Evolutionary conservation across 257 asterid genomes (phyloP), one percentile per base, ranked within the genome.

Genomic region (Paraleonurus japonicus): DNA sequence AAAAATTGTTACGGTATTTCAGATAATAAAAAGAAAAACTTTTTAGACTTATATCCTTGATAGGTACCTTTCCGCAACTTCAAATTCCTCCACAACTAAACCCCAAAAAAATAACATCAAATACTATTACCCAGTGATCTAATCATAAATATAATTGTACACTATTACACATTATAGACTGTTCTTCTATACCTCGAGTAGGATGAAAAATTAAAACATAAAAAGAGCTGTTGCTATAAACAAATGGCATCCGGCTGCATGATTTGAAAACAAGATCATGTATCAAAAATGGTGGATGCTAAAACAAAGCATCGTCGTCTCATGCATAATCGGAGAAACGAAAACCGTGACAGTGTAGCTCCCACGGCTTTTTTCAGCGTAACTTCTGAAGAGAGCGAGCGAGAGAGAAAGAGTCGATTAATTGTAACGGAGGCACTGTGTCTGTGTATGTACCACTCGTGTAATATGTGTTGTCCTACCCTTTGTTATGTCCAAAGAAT

Each of bases 401-500:
- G 24, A 76, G 60, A 60, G 9, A 17, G 32, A 62, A 70, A 80
- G 79, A 73, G 77, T 67, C 87, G 26, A 7, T 51, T 79, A 47
- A 69, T 35, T 69, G 72, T 72, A 32, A 71, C 39, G 74, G 77
- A 73, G 24, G 23, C 53, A 54, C 73, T 45, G 57, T 61, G 58
- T 50, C 3, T 57, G 61, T 57, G 61, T 74, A 53, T 77, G 82
- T 76, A 70, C 82, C 67, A 72, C 24, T 35, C 50, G 28, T 20
- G 60, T 53, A 17, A 67, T 35, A 23, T 57, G 63, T 17, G 15
- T 9, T 19, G 65, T 41, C 61, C 51, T 48, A 73, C 7, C 20
- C 67, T 71, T 70, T 45, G 65, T 61, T 80, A 83, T 82, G 73
- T 79, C 76, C 73, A 83, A 86, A 79, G 81, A 86, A 85, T 84